Percentiles rank a stretch among this genome's conserved stretches.
These are phyloP conservation scores for Rhinocladiella mackenziei DNA, from an alignment of 2,329 filamentous ascomycete species.

Conservation along the genomic window DNA sequence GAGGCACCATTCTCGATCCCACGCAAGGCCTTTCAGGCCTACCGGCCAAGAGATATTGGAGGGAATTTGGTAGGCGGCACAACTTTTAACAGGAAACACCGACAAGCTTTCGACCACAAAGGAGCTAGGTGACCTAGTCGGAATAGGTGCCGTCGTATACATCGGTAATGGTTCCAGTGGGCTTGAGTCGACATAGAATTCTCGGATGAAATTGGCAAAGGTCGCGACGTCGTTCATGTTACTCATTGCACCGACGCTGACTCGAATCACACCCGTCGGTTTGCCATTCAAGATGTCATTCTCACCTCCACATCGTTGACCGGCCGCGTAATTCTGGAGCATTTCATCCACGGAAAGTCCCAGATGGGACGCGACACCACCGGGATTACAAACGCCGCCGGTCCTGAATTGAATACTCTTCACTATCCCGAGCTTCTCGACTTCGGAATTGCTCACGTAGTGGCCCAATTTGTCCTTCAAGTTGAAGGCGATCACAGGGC, in stretches of 20 bases:
- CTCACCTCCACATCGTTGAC: conserved; percentile 77
- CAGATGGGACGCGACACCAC: conserved; percentile 72
- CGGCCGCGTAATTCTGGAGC: conserved; percentile 76
- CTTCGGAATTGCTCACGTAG: conserved; percentile 77
- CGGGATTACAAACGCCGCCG: conserved; percentile 87
- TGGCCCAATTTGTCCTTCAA: conserved; percentile 62
- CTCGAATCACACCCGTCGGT: conserved; percentile 79
- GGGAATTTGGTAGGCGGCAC: conserved; percentile 72
- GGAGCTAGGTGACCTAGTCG: conserved; percentile 3
- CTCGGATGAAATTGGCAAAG: conserved; percentile 67
- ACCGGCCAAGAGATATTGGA: conserved; percentile 66
- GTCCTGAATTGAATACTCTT: conserved; percentile 80
- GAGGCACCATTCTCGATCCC: conserved; percentile 96
- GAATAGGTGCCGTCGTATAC: background rate
- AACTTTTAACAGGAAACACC: conserved; percentile 93
- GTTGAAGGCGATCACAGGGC: conserved; percentile 82
- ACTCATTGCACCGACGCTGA: conserved; percentile 88
- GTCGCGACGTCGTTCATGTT: conserved; percentile 66
- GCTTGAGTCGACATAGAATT: conserved; percentile 56
- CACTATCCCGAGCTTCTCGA: conserved; percentile 78
- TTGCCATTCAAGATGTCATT: conserved; percentile 79
- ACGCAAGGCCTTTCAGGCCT: conserved; percentile 74
- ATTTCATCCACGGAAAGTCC: conserved; percentile 74
- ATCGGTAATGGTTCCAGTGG: conserved; percentile 15
- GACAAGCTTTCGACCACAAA: conserved; percentile 62